Evolutionary conservation across 2,329 filamentous ascomycete genomes (phyloP).

Genomic region (Fonsecaea pugnacius): DNA sequence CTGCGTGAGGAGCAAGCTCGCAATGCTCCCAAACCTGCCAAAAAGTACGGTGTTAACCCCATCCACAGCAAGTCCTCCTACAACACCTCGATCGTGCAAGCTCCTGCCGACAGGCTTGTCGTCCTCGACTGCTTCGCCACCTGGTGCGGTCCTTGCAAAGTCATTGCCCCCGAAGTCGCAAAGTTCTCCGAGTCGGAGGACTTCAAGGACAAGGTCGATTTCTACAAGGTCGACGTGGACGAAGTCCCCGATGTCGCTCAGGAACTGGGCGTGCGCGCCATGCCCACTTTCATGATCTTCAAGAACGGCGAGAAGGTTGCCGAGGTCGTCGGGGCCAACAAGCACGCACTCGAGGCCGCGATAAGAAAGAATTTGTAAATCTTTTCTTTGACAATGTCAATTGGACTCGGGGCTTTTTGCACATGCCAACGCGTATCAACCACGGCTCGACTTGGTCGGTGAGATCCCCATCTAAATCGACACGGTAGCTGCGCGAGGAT

Average conservation of each 20-base stretch:
- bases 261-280: constrained; percentile 80
- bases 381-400: background rate
- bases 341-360: constrained; percentile 58
- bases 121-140: constrained; percentile 85
- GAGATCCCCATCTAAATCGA: background rate
- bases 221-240: constrained; percentile 92
- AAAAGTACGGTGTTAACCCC: constrained; percentile 38
- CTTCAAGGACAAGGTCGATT: constrained; percentile 65
- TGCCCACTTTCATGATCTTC: constrained; percentile 91
- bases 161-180: constrained; percentile 74
- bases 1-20: constrained; percentile 35
- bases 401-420: background rate
- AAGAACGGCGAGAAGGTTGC: constrained; percentile 73
- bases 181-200: constrained; percentile 61
- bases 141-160: constrained; percentile 96
- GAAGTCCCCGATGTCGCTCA: constrained; percentile 73
- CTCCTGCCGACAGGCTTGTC: constrained; percentile 61
- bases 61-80: constrained; percentile 63
- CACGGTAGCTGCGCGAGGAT: background rate
- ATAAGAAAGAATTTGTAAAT: constrained; percentile 28
- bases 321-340: constrained; percentile 81
- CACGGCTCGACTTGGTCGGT: background rate
- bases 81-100: constrained; percentile 56
- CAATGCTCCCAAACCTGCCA: constrained; percentile 27
- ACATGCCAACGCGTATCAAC: background rate